These are phyloP conservation scores for Lophiostoma macrostomum DNA, from an alignment of 495 filamentous ascomycete genomes.

Conservation along the genomic window DNA sequence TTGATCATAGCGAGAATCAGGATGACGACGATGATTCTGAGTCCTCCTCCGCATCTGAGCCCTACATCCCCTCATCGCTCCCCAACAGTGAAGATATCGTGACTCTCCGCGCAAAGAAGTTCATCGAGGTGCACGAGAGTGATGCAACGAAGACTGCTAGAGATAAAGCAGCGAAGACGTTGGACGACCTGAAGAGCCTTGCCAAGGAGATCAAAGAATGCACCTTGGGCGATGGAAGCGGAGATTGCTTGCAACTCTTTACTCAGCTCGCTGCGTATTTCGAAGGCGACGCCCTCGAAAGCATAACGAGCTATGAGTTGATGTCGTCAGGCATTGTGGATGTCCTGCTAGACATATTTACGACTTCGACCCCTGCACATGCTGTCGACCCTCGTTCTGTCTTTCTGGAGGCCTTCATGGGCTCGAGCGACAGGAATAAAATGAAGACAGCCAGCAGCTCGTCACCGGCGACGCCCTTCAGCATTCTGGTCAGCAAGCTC, in stretches of 20 bases:
- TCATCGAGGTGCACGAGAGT: constrained; percentile 78
- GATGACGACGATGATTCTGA: constrained; percentile 51
- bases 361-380: constrained; percentile 46
- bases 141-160: constrained; percentile 66
- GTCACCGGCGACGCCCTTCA: constrained; percentile 77
- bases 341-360: constrained; percentile 77
- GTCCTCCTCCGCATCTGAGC: constrained; percentile 52
- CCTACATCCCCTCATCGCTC: constrained; percentile 47
- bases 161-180: constrained; percentile 70
- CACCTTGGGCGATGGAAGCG: constrained; percentile 57
- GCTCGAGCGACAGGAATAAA: constrained; percentile 51
- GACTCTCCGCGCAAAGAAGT: constrained; percentile 68
- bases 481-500: constrained; percentile 86
- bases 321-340: constrained; percentile 85
- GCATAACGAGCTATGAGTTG: constrained; percentile 94
- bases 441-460: constrained; percentile 60
- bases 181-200: constrained; percentile 67
- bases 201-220: constrained; percentile 67
- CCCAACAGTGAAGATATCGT: constrained; percentile 71
- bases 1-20: constrained; percentile 56
- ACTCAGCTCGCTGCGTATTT: constrained; percentile 79
- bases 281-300: constrained; percentile 79
- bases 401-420: constrained; percentile 97
- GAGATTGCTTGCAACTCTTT: constrained; percentile 65
- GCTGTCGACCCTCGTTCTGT: constrained; percentile 66